Conservation (phyloP, 2,329 filamentous ascomycete species). For the Fusarium sp. region DNA sequence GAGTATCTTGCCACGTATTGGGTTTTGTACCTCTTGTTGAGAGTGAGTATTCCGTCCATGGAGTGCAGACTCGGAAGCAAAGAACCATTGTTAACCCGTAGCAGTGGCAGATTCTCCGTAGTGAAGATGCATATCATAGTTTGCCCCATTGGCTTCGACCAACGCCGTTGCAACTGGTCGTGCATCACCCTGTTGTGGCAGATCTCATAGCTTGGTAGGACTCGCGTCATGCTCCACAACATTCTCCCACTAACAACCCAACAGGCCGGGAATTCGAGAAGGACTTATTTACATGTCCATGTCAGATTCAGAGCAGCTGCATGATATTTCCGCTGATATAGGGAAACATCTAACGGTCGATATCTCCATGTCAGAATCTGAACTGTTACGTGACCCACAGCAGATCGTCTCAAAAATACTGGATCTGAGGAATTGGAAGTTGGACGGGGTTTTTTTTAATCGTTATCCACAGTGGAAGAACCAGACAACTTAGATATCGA, state of each 20-base stretch:
- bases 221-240: background rate
- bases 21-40: conserved; percentile 9
- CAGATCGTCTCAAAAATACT: conserved; percentile 10
- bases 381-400: conserved; percentile 6
- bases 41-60: background rate
- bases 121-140: conserved; percentile 19
- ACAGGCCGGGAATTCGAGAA: conserved; percentile 16
- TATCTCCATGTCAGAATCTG: background rate
- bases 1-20: conserved; percentile 1
- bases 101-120: conserved; percentile 19
- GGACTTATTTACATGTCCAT: conserved; percentile 20
- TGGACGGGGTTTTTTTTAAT: conserved; percentile 17
- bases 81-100: background rate
- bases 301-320: background rate
- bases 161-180: conserved; percentile 12
- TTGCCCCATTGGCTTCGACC: conserved; percentile 12
- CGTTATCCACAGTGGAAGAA: conserved; percentile 18
- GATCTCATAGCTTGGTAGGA: conserved; percentile 23
- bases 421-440: conserved; percentile 17
- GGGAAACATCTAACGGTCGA: conserved; percentile 14
- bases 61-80: no score
- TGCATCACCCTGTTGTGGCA: conserved; percentile 15
- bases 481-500: no score
- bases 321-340: conserved; percentile 4
- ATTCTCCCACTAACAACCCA: background rate